phyloP scores from a whole-genome alignment of 2,329 filamentous ascomycete genomes.

The Diaporthe vexans region DNA sequence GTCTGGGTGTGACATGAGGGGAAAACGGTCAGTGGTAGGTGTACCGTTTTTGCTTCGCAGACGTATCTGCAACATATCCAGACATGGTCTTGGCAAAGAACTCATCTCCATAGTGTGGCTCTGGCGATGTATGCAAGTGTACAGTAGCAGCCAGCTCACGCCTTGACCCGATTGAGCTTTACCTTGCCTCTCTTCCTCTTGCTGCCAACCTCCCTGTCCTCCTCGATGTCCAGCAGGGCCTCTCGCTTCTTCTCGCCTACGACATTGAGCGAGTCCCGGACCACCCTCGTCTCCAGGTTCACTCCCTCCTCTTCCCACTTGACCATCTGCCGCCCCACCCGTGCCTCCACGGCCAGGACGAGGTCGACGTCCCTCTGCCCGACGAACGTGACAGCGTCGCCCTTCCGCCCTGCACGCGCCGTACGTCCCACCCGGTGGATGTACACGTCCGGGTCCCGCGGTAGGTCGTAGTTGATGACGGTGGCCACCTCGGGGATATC shows the following conservation, averaged over 20 bases:
- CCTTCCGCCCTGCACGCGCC: slow-evolving; percentile 87
- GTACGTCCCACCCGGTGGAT: slow-evolving; percentile 97
- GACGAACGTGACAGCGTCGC: slow-evolving; percentile 88
- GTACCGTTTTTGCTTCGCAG: not conserved
- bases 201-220: slow-evolving; percentile 91
- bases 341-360: slow-evolving; percentile 88
- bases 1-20: not conserved
- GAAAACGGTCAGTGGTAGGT: not conserved
- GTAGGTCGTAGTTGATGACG: slow-evolving; percentile 96
- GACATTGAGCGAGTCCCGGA: slow-evolving; percentile 86
- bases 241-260: slow-evolving; percentile 97
- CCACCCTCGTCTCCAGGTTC: slow-evolving; percentile 90
- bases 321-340: slow-evolving; percentile 85
- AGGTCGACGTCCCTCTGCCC: slow-evolving; percentile 94
- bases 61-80: not conserved
- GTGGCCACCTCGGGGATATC: slow-evolving; percentile 94
- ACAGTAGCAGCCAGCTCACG: slow-evolving; percentile 5
- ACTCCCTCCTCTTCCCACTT: slow-evolving; percentile 92
- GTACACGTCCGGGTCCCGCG: slow-evolving; percentile 96
- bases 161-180: slow-evolving; percentile 60
- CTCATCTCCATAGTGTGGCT: not conserved
- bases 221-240: slow-evolving; percentile 90
- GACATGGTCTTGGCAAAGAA: slow-evolving; percentile 2
- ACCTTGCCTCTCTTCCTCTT: slow-evolving; percentile 77
- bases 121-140: not conserved